A percentile compares a stretch with the other conserved stretches of the same genome.
Conservation (phyloP, 2,329 filamentous ascomycete genomes). For the Penicillium sp. region DNA sequence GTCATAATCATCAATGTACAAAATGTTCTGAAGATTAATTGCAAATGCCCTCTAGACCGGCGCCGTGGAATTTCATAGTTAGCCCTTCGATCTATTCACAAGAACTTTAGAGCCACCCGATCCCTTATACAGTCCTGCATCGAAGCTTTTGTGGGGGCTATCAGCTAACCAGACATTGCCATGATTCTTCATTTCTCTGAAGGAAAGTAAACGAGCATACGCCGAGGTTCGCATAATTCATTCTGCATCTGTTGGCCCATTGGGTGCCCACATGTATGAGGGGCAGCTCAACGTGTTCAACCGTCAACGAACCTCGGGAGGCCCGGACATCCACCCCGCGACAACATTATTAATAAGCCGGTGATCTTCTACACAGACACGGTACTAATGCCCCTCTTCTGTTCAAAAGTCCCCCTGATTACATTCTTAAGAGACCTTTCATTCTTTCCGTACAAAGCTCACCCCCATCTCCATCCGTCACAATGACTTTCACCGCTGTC, state of each 20-base stretch:
- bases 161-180: background rate
- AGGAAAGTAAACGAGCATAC: background rate
- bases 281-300: background rate
- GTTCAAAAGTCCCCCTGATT: background rate
- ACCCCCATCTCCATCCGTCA: background rate
- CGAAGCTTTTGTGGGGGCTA: too few relatives aligned
- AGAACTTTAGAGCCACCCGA: too few relatives aligned
- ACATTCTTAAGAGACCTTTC: background rate
- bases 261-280: background rate
- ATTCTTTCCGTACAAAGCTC: background rate
- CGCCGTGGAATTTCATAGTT: too few relatives aligned
- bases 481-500: constrained; percentile 20
- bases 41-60: too few relatives aligned
- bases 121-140: too few relatives aligned
- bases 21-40: too few relatives aligned
- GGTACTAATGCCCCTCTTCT: background rate
- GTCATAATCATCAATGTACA: too few relatives aligned
- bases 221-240: background rate
- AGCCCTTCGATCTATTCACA: too few relatives aligned
- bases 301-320: background rate
- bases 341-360: background rate
- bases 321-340: background rate
- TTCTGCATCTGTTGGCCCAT: background rate
- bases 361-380: background rate
- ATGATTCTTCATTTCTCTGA: background rate